A percentile compares a stretch with the other conserved stretches of the same genome.
Evolutionary conservation across 306 rosid genomes (phyloP).

Genomic region (Clitoria ternatea): DNA sequence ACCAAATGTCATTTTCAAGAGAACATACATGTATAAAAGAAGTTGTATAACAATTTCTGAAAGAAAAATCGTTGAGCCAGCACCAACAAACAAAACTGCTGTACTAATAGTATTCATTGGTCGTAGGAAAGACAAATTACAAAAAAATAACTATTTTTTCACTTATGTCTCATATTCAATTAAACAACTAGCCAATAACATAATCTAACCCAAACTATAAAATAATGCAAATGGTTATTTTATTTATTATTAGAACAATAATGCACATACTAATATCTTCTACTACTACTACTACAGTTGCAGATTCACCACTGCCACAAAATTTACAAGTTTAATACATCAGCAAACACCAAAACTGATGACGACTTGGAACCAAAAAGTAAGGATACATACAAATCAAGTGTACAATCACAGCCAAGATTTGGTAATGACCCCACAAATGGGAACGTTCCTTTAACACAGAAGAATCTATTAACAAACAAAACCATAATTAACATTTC

Average conservation of each 20-base stretch:
- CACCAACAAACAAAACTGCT: slow-evolving; percentile 12
- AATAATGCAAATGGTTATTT: slow-evolving; percentile 15
- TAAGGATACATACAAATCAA: slow-evolving; percentile 19
- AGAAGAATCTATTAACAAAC: background rate
- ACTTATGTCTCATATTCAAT: slow-evolving; percentile 18
- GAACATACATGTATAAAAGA: background rate
- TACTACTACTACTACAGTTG: background rate
- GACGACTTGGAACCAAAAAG: slow-evolving; percentile 31
- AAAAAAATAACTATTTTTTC: background rate
- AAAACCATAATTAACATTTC: background rate
- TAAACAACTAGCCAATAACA: slow-evolving; percentile 25
- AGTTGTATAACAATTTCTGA: background rate
- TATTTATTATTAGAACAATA: slow-evolving; percentile 18
- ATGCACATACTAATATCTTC: slow-evolving; percentile 13
- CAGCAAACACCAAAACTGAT: slow-evolving; percentile 34
- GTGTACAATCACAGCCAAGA: slow-evolving; percentile 25
- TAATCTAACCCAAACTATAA: background rate
- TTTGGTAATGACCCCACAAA: slow-evolving; percentile 28
- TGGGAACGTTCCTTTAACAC: slow-evolving; percentile 2
- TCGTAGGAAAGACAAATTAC: background rate
- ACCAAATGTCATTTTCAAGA: slow-evolving; percentile 31
- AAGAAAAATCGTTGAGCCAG: slow-evolving; percentile 13
- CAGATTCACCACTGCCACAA: slow-evolving; percentile 22
- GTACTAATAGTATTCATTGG: slow-evolving; percentile 7
- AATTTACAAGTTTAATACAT: slow-evolving; percentile 18